Evolutionary conservation across 495 filamentous ascomycete genomes (phyloP).

Genomic region (Bryoglossum gracile): DNA sequence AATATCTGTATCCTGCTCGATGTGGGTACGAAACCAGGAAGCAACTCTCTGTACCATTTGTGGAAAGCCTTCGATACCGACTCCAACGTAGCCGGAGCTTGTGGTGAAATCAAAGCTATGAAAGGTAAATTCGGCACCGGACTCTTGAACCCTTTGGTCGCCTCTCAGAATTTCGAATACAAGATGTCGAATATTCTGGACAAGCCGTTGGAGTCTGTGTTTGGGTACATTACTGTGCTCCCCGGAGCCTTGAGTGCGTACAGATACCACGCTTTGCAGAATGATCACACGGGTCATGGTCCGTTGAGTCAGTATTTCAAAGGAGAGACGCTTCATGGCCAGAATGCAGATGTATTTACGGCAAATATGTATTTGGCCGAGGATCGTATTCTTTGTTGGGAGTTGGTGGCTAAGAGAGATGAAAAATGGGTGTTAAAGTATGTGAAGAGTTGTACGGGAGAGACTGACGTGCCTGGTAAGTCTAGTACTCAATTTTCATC

Average conservation of each 20-base stretch:
- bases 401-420: conserved; percentile 89
- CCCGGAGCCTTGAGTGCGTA: conserved; percentile 94
- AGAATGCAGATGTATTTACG: conserved; percentile 96
- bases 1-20: conserved; percentile 97
- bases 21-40: conserved; percentile 85
- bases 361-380: conserved; percentile 99
- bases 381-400: conserved; percentile 98
- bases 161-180: conserved; percentile 98
- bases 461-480: conserved; percentile 94
- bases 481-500: conserved; percentile 4
- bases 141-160: conserved; percentile 89
- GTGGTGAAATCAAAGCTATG: conserved; percentile 94
- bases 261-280: conserved; percentile 93
- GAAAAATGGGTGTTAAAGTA: conserved; percentile 98
- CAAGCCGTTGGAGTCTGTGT: conserved; percentile 93
- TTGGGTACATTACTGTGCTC: conserved; percentile 95
- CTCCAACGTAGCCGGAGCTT: conserved; percentile 92
- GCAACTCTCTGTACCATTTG: conserved; percentile 86
- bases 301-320: conserved; percentile 99
- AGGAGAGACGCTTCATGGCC: conserved; percentile 92
- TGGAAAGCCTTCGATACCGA: conserved; percentile 99
- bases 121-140: conserved; percentile 78
- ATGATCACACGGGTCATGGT: conserved; percentile 91
- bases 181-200: conserved; percentile 99
- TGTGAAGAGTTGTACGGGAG: conserved; percentile 88